A percentile compares a stretch with the other conserved stretches of the same genome.
These are phyloP conservation scores for Arachis stenosperma DNA, from an alignment of 306 rosid species.

Conservation along the genomic window DNA sequence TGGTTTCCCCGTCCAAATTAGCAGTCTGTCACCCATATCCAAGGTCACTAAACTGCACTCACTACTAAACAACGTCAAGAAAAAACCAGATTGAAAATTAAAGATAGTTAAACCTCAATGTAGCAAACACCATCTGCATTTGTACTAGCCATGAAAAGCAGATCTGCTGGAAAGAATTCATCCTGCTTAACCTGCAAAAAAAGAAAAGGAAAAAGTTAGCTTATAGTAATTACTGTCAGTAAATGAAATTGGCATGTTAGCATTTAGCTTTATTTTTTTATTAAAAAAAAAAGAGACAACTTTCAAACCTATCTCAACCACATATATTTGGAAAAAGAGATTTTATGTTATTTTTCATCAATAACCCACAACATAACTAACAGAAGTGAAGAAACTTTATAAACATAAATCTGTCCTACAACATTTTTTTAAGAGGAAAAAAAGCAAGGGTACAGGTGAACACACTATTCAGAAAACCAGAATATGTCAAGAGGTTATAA, in stretches of 20 bases:
- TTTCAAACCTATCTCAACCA: constrained; percentile 24
- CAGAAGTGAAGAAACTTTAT: constrained; percentile 17
- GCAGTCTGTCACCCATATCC: constrained; percentile 69
- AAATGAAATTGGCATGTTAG: background rate
- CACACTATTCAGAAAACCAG: constrained; percentile 17
- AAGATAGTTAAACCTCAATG: constrained; percentile 66
- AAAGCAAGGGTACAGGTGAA: constrained; percentile 17
- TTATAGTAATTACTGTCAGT: background rate
- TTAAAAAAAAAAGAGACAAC: background rate
- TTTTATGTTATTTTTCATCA: background rate
- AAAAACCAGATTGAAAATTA: constrained; percentile 4
- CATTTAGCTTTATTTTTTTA: too few species aligned
- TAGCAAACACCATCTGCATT: constrained; percentile 96
- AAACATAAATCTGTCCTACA: background rate
- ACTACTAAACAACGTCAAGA: constrained; percentile 23
- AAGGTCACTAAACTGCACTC: constrained; percentile 18
- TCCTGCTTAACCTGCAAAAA: constrained; percentile 80
- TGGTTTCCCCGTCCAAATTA: constrained; percentile 97
- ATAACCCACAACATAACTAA: background rate
- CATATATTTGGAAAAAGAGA: constrained; percentile 3
- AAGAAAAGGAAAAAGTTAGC: constrained; percentile 21
- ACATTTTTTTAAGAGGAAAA: constrained; percentile 3
- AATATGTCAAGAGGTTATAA: background rate
- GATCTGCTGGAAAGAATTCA: constrained; percentile 85
- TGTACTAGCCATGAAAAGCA: constrained; percentile 89